Base-by-base conservation (phyloP, 345 rosid genomes). In the rapeseed (Brassica napus) region DNA sequence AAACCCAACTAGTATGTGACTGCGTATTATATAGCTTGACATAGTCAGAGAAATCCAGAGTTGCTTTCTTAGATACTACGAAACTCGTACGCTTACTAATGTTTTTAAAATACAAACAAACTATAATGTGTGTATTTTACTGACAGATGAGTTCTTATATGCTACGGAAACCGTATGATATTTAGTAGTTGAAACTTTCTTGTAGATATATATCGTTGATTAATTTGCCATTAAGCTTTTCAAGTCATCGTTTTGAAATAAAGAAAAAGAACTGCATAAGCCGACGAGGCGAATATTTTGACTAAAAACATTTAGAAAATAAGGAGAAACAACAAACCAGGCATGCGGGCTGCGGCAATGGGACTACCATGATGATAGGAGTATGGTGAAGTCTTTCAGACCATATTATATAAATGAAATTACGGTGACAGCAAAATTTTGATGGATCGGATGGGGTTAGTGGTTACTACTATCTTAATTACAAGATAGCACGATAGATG, bases 261-360 rank as follows among this genome's bases (percentile, higher is more conserved):
- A 34, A 34, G 4, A 30, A 8, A 63, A 4, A 31, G 3, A 32
- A 64, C 11, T 68, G 59, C 72, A 68, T 68, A 18, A 47, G 58
- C 32, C 26, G 61, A n/a, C 26, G 72, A 69, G 61, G 26, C 26
- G 24, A 68, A 8, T 26, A 47, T 47, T 68, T 47, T 68, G 72
- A 68, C 70, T 66, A 39, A 21, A 16, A 65, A 35, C 8, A 42
- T 68, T 44, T 44, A 3, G 12, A 68, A 14, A 39, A 12, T 2
- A 68, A 14, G 12, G 24, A 66, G 57, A 12, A 44, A 44, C 72
- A 49, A 28, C 34, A 24, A 26, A 26, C 60, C 5, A 64, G 37
- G 10, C 31, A 31, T 26, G 32, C 59, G 21, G 15, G 28, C 49
- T 42, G 16, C 39, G 24, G 72, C 60, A n/a, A n/a, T 49, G 61